These are phyloP conservation scores for Corinectria fuckeliana DNA, from an alignment of 2,329 filamentous ascomycete species.

Conservation along the genomic window DNA sequence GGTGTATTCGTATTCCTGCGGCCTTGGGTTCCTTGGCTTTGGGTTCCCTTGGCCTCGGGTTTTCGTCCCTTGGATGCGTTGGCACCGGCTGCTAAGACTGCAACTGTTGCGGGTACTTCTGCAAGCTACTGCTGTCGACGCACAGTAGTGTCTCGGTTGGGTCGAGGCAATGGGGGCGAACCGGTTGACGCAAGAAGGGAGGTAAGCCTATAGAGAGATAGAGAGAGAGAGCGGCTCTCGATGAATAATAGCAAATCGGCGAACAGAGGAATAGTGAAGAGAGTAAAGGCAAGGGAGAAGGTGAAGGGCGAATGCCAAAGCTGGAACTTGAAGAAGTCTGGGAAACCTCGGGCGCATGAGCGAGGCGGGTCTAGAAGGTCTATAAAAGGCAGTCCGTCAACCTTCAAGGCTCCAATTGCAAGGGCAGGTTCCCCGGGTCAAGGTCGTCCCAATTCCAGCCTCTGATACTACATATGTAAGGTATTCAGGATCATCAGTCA, in stretches of 20 bases:
- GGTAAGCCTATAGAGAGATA: neutral
- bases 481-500: too few relatives aligned
- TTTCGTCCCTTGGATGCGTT: slow-evolving; percentile 2
- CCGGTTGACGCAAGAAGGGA: neutral
- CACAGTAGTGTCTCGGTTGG: slow-evolving; percentile 10
- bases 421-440: slow-evolving; percentile 15
- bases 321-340: slow-evolving; percentile 4
- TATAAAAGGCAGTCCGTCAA: slow-evolving; percentile 17
- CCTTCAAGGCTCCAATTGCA: neutral
- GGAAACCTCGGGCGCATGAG: slow-evolving; percentile 31
- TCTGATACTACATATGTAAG: too few relatives aligned
- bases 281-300: neutral
- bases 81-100: neutral
- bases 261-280: neutral
- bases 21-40: neutral
- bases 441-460: slow-evolving; percentile 2
- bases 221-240: neutral
- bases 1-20: neutral
- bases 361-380: slow-evolving; percentile 36
- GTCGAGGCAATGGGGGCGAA: slow-evolving; percentile 14
- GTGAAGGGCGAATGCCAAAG: neutral
- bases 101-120: slow-evolving; percentile 6
- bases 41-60: neutral
- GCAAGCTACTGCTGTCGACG: slow-evolving; percentile 11
- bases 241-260: neutral